phyloP scores from a whole-genome alignment of 176 grass and related monocot genomes.

The Hordeum marinum region DNA sequence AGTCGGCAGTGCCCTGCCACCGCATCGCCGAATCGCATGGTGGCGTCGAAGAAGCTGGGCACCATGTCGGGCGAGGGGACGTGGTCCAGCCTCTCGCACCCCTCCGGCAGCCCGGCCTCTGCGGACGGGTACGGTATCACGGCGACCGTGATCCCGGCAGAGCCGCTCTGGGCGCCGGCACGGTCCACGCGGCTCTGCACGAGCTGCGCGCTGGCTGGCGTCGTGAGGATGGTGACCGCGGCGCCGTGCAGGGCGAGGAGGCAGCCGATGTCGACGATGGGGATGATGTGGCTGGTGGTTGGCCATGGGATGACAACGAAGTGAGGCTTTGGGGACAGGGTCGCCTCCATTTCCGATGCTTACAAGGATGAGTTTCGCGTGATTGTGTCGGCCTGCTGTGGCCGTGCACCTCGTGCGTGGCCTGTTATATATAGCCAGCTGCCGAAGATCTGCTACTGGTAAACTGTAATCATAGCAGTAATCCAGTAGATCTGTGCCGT shows the following conservation, averaged over 20 bases:
- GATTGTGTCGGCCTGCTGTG: background rate
- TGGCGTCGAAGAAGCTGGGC: slow-evolving; percentile 34
- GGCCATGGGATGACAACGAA: slow-evolving; percentile 44
- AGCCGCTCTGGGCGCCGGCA: background rate
- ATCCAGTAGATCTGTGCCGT: too few relatives aligned
- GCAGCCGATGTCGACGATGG: slow-evolving; percentile 45
- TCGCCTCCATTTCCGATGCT: background rate
- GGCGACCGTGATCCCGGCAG: slow-evolving; percentile 11
- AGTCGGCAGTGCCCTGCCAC: slow-evolving; percentile 26
- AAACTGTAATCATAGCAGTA: background rate
- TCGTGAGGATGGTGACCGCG: slow-evolving; percentile 45
- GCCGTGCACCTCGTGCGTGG: background rate
- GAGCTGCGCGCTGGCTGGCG: slow-evolving; percentile 27
- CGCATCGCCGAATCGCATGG: slow-evolving; percentile 10
- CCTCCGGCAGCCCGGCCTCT: slow-evolving; percentile 41
- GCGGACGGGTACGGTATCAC: slow-evolving; percentile 28
- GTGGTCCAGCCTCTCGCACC: slow-evolving; percentile 50
- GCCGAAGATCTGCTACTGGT: too few relatives aligned
- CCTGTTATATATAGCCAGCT: background rate
- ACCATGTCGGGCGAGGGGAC: background rate
- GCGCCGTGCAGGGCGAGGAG: slow-evolving; percentile 55
- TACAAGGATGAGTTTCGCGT: background rate
- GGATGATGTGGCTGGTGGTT: slow-evolving; percentile 58
- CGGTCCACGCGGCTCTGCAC: slow-evolving; percentile 37
- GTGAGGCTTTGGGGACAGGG: slow-evolving; percentile 10